These are phyloP conservation scores for Schizonepeta tenuifolia DNA, from an alignment of 257 asterid species.

Conservation along the genomic window DNA sequence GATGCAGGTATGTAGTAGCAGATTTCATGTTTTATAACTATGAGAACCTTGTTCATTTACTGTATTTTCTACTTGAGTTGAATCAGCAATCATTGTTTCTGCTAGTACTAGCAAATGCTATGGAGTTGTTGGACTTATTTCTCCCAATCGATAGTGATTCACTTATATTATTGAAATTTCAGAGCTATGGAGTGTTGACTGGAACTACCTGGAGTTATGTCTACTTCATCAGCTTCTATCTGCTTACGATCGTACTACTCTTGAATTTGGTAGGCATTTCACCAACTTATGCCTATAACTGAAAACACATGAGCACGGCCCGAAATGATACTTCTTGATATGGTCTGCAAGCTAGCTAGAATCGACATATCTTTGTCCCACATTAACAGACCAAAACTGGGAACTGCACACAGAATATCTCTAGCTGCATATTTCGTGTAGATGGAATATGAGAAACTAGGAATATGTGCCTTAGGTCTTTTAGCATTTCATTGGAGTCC, in stretches of 20 bases:
- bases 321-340: background rate
- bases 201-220: constrained; percentile 77
- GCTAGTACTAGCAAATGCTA: background rate
- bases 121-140: constrained; percentile 16
- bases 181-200: constrained; percentile 87
- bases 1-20: constrained; percentile 75
- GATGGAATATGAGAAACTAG: background rate
- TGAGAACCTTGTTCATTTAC: background rate
- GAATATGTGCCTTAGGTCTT: background rate
- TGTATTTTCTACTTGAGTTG: background rate
- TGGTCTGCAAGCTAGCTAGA: background rate
- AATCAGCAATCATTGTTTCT: background rate
- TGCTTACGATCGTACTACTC: constrained; percentile 78
- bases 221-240: constrained; percentile 97
- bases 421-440: background rate
- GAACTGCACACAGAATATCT: background rate
- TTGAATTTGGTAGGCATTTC: constrained; percentile 72
- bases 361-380: background rate
- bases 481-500: background rate
- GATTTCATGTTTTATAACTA: background rate
- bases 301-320: too few relatives aligned
- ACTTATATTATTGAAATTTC: constrained; percentile 44
- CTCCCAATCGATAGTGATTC: constrained; percentile 20
- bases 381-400: background rate
- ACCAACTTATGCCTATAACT: background rate